Conservation (phyloP, 495 filamentous ascomycete genomes). For the Penicillium ochrochloron region DNA sequence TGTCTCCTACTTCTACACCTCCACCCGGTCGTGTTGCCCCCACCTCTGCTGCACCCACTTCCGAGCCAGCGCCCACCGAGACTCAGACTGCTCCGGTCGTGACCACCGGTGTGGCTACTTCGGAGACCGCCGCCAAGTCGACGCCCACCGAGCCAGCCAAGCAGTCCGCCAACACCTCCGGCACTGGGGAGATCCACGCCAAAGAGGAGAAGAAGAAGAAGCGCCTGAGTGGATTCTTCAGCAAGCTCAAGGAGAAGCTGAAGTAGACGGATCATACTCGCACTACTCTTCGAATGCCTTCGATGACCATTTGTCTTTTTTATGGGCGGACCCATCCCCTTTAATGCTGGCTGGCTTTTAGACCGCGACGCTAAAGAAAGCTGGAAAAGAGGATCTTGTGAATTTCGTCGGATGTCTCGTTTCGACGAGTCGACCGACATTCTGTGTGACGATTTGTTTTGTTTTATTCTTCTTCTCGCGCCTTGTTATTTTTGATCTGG, state of each 20-base stretch:
- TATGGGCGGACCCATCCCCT: neutral
- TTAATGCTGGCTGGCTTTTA: conserved; percentile 3
- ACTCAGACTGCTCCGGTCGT: conserved; percentile 34
- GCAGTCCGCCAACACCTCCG: conserved; percentile 23
- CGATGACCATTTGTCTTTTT: neutral
- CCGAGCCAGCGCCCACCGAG: conserved; percentile 12
- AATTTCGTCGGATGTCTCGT: neutral
- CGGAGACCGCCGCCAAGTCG: conserved; percentile 25
- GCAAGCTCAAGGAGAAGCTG: conserved; percentile 56
- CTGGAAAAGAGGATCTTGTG: neutral
- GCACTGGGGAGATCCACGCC: conserved; percentile 22
- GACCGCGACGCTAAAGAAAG: neutral
- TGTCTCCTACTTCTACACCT: conserved; percentile 51
- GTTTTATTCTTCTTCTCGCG: conserved; percentile 17
- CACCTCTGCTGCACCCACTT: conserved; percentile 21
- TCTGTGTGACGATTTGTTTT: conserved; percentile 2
- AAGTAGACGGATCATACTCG: conserved; percentile 32
- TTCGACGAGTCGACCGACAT: neutral
- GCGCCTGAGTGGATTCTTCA: conserved; percentile 52
- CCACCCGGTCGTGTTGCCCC: conserved; percentile 28
- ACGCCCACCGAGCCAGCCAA: conserved; percentile 17
- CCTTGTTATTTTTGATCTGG: conserved; percentile 29
- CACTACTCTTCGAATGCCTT: neutral
- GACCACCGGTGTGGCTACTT: conserved; percentile 40
- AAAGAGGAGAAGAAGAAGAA: conserved; percentile 56